Percentiles rank a stretch among this genome's conserved stretches.
Conservation (phyloP, 495 filamentous ascomycete species). For the Penicillium coprophilum region DNA sequence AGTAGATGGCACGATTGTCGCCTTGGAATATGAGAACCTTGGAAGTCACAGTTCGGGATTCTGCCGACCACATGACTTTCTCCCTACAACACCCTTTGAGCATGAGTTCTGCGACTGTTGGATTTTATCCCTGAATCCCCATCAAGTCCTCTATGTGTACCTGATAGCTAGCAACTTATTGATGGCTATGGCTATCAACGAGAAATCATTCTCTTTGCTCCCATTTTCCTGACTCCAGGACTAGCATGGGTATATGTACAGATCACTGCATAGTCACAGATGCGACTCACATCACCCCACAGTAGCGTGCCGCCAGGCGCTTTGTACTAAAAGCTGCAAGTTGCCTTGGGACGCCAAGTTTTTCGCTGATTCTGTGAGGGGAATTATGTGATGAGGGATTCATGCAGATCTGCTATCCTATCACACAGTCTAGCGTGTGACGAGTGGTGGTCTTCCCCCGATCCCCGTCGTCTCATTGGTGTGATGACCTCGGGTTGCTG, state of each 20-base stretch:
- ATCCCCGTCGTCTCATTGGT: slow-evolving; percentile 36
- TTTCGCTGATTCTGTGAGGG: slow-evolving; percentile 5
- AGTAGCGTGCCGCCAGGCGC: slow-evolving; percentile 20
- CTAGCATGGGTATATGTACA: slow-evolving; percentile 9
- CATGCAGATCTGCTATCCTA: slow-evolving; percentile 38
- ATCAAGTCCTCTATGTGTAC: too few species aligned
- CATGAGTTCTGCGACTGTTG: too few species aligned
- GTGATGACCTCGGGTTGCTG: slow-evolving; percentile 22
- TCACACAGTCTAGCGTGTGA: slow-evolving; percentile 50
- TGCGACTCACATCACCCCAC: slow-evolving; percentile 15
- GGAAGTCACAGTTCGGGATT: neutral
- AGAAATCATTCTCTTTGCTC: neutral
- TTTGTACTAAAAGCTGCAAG: slow-evolving; percentile 12
- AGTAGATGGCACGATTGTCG: neutral
- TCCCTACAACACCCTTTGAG: too few species aligned
- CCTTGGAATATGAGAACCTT: neutral
- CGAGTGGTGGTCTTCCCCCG: slow-evolving; percentile 26
- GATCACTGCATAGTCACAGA: slow-evolving; percentile 17
- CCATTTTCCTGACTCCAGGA: neutral
- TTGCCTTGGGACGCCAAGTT: slow-evolving; percentile 6
- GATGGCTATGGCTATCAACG: neutral
- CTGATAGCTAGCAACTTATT: neutral
- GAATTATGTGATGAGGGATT: slow-evolving; percentile 22
- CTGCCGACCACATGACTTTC: slow-evolving; percentile 15
- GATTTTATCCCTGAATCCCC: too few species aligned